These are phyloP conservation scores for Apiotrichum laibachii DNA, from an alignment of 1,284 basidiomycete genomes.

Conservation along the genomic window DNA sequence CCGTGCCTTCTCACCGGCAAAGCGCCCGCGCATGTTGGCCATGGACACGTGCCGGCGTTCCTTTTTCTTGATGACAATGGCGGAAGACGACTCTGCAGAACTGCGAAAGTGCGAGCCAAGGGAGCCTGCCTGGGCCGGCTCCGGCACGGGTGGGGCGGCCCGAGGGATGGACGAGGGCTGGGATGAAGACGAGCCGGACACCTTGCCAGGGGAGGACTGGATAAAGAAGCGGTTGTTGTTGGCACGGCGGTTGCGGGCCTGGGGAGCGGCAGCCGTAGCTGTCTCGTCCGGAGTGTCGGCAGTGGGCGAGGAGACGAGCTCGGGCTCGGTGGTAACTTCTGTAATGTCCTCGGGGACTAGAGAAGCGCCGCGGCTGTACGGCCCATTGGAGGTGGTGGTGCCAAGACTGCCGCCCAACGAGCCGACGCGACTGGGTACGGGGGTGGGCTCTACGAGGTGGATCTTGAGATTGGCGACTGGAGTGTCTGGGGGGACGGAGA, in stretches of 20 bases:
- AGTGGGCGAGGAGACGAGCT: too few species aligned
- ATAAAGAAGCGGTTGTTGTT: slow-evolving; percentile 15
- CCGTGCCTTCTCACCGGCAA: slow-evolving; percentile 41
- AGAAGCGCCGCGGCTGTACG: neutral
- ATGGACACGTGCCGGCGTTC: slow-evolving; percentile 39
- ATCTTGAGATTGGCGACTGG: slow-evolving; percentile 42
- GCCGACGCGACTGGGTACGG: slow-evolving; percentile 44
- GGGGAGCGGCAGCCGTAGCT: neutral
- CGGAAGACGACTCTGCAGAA: slow-evolving; percentile 31
- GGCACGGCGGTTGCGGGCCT: neutral
- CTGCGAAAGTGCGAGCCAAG: slow-evolving; percentile 17
- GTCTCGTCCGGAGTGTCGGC: slow-evolving; percentile 29
- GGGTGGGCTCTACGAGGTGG: slow-evolving; percentile 47
- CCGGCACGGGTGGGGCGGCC: neutral
- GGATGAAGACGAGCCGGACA: slow-evolving; percentile 34
- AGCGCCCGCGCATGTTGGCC: slow-evolving; percentile 44
- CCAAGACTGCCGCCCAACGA: slow-evolving; percentile 31
- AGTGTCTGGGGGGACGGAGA: slow-evolving; percentile 26
- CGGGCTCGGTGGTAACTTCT: slow-evolving; percentile 17
- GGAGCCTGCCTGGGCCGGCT: neutral
- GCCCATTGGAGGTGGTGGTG: slow-evolving; percentile 3
- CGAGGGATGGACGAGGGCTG: neutral
- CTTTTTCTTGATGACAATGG: slow-evolving; percentile 20
- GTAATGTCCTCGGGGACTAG: slow-evolving; percentile 23
- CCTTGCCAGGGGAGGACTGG: slow-evolving; percentile 15